A percentile compares a stretch with the other conserved stretches of the same genome.
Conservation (phyloP, 768 basidiomycete species). For the Coprinopsis strossmayeri region DNA sequence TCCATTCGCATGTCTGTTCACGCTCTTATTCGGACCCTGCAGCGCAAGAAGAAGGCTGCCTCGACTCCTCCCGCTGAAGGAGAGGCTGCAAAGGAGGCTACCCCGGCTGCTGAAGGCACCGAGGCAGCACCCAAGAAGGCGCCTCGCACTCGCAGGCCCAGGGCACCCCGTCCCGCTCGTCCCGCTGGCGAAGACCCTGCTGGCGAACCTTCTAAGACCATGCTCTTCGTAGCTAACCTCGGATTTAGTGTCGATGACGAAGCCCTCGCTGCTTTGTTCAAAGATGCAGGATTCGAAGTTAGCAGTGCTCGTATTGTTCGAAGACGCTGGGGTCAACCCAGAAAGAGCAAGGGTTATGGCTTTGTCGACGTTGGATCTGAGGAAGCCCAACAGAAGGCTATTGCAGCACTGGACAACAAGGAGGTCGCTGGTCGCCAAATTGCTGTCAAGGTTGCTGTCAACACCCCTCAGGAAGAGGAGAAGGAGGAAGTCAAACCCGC, state of each 20-base stretch:
- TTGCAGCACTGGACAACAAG: slow-evolving; percentile 80
- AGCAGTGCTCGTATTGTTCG: slow-evolving; percentile 86
- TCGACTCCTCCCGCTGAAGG: slow-evolving; percentile 22
- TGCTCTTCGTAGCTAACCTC: slow-evolving; percentile 96
- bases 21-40: slow-evolving; percentile 12
- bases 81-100: slow-evolving; percentile 24
- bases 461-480: slow-evolving; percentile 61
- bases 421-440: slow-evolving; percentile 81
- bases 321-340: slow-evolving; percentile 74
- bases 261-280: slow-evolving; percentile 75
- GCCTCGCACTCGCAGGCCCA: slow-evolving; percentile 51
- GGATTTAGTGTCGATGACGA: slow-evolving; percentile 90
- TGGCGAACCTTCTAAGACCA: slow-evolving; percentile 83
- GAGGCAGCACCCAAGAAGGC: slow-evolving; percentile 37
- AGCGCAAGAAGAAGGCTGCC: slow-evolving; percentile 53
- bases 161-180: slow-evolving; percentile 52
- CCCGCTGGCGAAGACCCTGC: slow-evolving; percentile 76
- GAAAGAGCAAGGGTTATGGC: slow-evolving; percentile 93
- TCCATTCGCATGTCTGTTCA: slow-evolving; percentile 4
- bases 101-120: slow-evolving; percentile 29
- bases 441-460: slow-evolving; percentile 94
- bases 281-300: slow-evolving; percentile 76
- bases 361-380: slow-evolving; percentile 93
- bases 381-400: slow-evolving; percentile 88
- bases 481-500: slow-evolving; percentile 30